Base-by-base conservation (phyloP, 805 yeast genomes). In the Candida glaebosa region DNA sequence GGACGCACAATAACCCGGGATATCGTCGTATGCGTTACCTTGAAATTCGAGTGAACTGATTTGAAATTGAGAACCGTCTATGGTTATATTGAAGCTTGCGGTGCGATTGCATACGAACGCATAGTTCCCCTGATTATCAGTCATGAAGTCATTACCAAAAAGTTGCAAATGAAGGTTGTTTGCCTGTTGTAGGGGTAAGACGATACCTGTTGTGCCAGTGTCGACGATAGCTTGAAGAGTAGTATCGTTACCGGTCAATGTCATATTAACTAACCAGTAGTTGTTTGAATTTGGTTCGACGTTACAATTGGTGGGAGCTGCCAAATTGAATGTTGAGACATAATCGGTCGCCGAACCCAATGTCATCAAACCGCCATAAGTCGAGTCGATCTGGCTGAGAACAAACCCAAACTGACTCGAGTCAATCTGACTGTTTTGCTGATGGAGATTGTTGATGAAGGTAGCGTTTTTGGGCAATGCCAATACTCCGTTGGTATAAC, bases 171-270 rank as follows among this genome's bases (percentile, higher is more conserved):
- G 87, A 12, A 81, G 41, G 17, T 47, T 62, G 31, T 67, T 43
- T 1, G 87, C 86, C 52, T 82, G 87, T 18, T 57, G 62, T 9
- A 71, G 57, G 4, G 84, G 79, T 33, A 80, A 58, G 3, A 78
- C 76, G 18, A 82, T 58, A 3, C 82, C 74, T 0, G 87, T 81
- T 2, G 87, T 81, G 17, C 87, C 88, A 5, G 84, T 76, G 55
- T 82, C 88, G 16, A 82, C 63, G 20, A 81, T 67, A 5, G 79
- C 81, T 3, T 56, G 45, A 52, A 76, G 61, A 16, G 30, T 41
- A 25, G 54, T 47, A 2, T 60, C 46, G 12, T 46, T 48, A 28
- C 54, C 63, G 8, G 78, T 59, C 14, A 53, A 50, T 10, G 66
- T 65, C 15, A 79, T 58, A 19, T 54, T 55, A 12, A 80, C 59